Percentiles rank a stretch among this genome's conserved stretches.
These are phyloP conservation scores for Epichloe uncinata DNA, from an alignment of 2,329 filamentous ascomycete genomes.

Conservation along the genomic window DNA sequence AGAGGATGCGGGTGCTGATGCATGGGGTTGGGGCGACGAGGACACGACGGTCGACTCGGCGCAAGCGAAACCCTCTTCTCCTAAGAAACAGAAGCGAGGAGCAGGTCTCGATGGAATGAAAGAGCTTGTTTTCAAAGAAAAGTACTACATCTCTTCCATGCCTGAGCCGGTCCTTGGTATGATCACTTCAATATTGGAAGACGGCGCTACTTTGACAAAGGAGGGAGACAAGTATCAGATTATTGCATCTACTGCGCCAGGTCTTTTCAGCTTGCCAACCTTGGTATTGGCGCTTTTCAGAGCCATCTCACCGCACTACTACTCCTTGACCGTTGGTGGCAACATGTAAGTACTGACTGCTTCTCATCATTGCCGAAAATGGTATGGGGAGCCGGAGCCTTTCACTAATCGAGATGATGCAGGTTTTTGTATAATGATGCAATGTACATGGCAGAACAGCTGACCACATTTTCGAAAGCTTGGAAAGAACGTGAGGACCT, in stretches of 20 bases:
- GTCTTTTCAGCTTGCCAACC: constrained; percentile 58
- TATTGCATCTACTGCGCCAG: constrained; percentile 53
- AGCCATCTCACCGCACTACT: constrained; percentile 62
- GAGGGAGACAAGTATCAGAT: constrained; percentile 38
- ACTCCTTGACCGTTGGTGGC: constrained; percentile 46
- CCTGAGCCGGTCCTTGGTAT: constrained; percentile 64
- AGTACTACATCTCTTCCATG: constrained; percentile 78
- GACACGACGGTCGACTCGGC: constrained; percentile 26
- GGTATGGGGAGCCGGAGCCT: neutral
- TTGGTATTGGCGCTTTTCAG: constrained; percentile 67
- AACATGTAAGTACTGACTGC: constrained; percentile 40
- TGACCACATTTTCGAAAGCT: constrained; percentile 32
- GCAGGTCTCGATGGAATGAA: constrained; percentile 26
- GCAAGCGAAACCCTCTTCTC: constrained; percentile 5
- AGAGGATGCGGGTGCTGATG: constrained; percentile 43
- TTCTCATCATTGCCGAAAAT: neutral
- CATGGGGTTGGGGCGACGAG: constrained; percentile 78
- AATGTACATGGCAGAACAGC: constrained; percentile 45
- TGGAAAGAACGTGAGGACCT: constrained; percentile 45
- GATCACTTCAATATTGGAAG: constrained; percentile 45
- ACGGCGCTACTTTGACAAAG: constrained; percentile 46
- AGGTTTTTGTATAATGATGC: constrained; percentile 58
- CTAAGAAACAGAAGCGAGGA: constrained; percentile 8
- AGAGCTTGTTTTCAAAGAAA: constrained; percentile 70
- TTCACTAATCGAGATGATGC: neutral